Evolutionary conservation across 345 rosid species (phyloP).

Genomic region (Eucalyptus curtisii): DNA sequence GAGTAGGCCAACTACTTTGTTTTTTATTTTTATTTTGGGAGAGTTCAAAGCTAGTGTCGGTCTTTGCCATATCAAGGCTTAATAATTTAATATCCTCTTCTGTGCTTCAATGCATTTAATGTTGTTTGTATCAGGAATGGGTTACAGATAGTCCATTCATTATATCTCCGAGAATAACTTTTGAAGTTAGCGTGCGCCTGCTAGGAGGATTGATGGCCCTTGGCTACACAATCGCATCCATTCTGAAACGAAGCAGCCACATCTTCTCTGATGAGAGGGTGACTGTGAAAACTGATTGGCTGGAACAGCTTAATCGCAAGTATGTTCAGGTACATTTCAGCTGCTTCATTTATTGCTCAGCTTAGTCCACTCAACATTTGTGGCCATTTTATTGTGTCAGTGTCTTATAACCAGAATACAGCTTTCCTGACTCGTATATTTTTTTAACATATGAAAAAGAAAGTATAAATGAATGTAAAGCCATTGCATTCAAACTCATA

Average conservation of each 20-base stretch:
- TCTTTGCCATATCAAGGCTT: neutral
- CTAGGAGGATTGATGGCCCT: conserved; percentile 98
- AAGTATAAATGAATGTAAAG: neutral
- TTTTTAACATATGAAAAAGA: neutral
- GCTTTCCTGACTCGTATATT: neutral
- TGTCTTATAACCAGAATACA: neutral
- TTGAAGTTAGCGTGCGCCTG: conserved; percentile 92
- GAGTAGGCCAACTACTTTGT: neutral
- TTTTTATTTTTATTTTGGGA: neutral
- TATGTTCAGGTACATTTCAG: conserved; percentile 67
- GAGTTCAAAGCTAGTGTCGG: neutral
- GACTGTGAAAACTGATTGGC: conserved; percentile 87
- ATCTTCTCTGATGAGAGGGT: conserved; percentile 62
- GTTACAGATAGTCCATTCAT: conserved; percentile 95
- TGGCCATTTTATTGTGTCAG: neutral
- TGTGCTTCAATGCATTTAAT: neutral
- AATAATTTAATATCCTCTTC: neutral
- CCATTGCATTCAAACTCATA: neutral
- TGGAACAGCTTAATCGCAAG: conserved; percentile 85
- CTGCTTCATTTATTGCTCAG: neutral
- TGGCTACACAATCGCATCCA: conserved; percentile 91
- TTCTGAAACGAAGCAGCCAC: conserved; percentile 92
- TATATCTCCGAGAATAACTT: conserved; percentile 96
- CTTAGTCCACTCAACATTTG: neutral
- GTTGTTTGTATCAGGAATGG: conserved; percentile 74